Conservation (phyloP, 2,329 filamentous ascomycete genomes). For the Lasiodiplodia gonubiensis region DNA sequence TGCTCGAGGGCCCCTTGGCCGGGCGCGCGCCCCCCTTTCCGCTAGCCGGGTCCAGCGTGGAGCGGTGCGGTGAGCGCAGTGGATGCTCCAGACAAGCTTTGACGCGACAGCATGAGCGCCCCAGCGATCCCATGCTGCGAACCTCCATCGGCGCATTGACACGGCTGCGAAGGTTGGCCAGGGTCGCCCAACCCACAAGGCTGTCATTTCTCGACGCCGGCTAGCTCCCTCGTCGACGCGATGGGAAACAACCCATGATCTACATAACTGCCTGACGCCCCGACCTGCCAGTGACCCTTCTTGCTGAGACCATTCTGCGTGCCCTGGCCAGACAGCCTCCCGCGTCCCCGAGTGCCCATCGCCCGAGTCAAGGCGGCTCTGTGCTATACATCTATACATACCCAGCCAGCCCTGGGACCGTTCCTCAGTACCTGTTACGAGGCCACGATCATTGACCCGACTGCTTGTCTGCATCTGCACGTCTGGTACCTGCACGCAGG, state of each 20-base stretch:
- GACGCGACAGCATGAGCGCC: conserved; percentile 38
- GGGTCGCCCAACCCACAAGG: conserved; percentile 39
- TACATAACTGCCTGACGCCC: conserved; percentile 40
- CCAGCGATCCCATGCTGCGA: conserved; percentile 37
- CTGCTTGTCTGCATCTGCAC: conserved; percentile 25
- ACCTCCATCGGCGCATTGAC: conserved; percentile 27
- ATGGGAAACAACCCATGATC: conserved; percentile 36
- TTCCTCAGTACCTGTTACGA: conserved; percentile 27
- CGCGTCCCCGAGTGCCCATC: conserved; percentile 25
- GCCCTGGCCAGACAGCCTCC: conserved; percentile 34
- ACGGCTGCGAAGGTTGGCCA: conserved; percentile 32
- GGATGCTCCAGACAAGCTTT: conserved; percentile 37
- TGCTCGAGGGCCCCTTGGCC: conserved; percentile 12
- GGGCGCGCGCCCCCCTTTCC: conserved; percentile 19
- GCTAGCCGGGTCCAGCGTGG: conserved; percentile 23
- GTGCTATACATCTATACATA: conserved; percentile 30
- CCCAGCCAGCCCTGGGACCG: conserved; percentile 15
- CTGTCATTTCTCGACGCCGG: conserved; percentile 39
- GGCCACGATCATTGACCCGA: conserved; percentile 18
- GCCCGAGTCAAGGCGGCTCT: conserved; percentile 26
- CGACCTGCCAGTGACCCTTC: conserved; percentile 27
- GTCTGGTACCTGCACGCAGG: conserved; percentile 28
- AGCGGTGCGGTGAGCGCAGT: conserved; percentile 29
- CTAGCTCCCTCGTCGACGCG: conserved; percentile 35
- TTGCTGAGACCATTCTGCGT: conserved; percentile 29